These are phyloP conservation scores for Globisporangium parvum DNA, from an alignment of 352 stramenopile species.

Conservation along the genomic window DNA sequence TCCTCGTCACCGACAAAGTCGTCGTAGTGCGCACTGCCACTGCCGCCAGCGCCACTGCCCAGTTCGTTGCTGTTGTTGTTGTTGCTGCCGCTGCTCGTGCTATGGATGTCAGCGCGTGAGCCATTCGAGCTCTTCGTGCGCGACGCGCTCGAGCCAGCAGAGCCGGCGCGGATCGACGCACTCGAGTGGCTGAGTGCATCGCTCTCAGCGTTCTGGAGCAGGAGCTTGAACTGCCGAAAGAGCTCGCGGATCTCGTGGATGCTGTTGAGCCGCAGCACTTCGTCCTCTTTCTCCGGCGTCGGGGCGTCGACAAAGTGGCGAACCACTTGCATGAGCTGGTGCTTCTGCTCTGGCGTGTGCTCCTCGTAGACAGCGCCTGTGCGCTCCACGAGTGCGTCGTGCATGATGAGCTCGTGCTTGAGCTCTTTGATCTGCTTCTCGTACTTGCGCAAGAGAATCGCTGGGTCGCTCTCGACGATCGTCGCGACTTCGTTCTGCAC, in stretches of 20 bases:
- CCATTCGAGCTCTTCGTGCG: conserved; percentile 44
- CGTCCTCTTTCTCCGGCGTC: conserved; percentile 64
- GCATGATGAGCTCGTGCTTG: conserved; percentile 92
- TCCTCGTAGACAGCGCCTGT: conserved; percentile 82
- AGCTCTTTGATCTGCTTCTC: conserved; percentile 90
- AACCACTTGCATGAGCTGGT: conserved; percentile 62
- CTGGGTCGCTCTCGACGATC: conserved; percentile 85
- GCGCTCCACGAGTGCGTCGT: conserved; percentile 89
- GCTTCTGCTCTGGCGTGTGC: conserved; percentile 90
- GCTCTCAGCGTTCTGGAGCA: conserved; percentile 60
- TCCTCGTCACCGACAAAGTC: conserved; percentile 60
- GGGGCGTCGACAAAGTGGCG: conserved; percentile 71
- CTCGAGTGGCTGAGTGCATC: conserved; percentile 11
- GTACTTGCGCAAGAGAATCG: conserved; percentile 84
- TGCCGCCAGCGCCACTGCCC: too few relatives aligned
- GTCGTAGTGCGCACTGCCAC: conserved; percentile 14
- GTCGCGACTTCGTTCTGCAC: conserved; percentile 87
- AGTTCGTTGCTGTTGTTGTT: conserved; percentile 15
- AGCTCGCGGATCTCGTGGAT: conserved; percentile 90
- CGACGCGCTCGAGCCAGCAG: conserved; percentile 45
- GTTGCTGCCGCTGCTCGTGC: conserved; percentile 6
- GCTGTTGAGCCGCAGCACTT: conserved; percentile 68
- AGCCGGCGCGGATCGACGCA: conserved; percentile 28
- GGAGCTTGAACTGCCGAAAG: conserved; percentile 88
- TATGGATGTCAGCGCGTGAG: conserved; percentile 34